A percentile compares a stretch with the other conserved stretches of the same genome.
Conservation (phyloP, 768 basidiomycete species). For the Lactifluus hygrophoroides region DNA sequence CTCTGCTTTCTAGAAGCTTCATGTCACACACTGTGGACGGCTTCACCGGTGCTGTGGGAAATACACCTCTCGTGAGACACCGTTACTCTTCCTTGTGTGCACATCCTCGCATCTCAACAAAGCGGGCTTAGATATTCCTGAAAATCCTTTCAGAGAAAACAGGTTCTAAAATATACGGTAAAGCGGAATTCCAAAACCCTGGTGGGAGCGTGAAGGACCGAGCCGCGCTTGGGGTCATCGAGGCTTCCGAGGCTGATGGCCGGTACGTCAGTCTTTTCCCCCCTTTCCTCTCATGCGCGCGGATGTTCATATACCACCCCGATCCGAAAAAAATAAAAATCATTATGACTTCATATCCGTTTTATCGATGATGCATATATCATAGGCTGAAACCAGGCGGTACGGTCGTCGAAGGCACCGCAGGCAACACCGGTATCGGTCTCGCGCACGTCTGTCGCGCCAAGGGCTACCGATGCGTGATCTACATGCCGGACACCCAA, state of each 20-base stretch:
- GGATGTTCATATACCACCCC: no score
- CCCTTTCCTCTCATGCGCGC: no score
- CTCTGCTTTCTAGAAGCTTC: slow-evolving; percentile 23
- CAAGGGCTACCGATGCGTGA: slow-evolving; percentile 93
- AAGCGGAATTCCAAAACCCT: slow-evolving; percentile 97
- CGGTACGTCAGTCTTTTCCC: slow-evolving; percentile 38
- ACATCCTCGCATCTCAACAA: slow-evolving; percentile 10
- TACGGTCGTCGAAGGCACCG: slow-evolving; percentile 95
- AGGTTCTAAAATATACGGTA: slow-evolving; percentile 82
- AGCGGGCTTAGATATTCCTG: slow-evolving; percentile 59
- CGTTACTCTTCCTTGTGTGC: neutral
- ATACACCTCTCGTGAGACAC: slow-evolving; percentile 76
- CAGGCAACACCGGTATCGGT: slow-evolving; percentile 96
- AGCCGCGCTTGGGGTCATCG: slow-evolving; percentile 83
- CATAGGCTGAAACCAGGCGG: slow-evolving; percentile 81
- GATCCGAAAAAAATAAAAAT: neutral
- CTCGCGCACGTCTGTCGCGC: slow-evolving; percentile 91
- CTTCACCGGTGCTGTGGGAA: slow-evolving; percentile 83
- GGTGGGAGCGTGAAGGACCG: slow-evolving; percentile 98
- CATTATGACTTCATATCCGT: neutral
- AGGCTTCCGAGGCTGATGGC: slow-evolving; percentile 80
- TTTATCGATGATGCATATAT: neutral
- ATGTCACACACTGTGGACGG: slow-evolving; percentile 47
- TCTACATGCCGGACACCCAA: slow-evolving; percentile 98
- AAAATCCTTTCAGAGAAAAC: slow-evolving; percentile 74